phyloP scores from a whole-genome alignment of 805 yeast species.

The Candida golubevii region DNA sequence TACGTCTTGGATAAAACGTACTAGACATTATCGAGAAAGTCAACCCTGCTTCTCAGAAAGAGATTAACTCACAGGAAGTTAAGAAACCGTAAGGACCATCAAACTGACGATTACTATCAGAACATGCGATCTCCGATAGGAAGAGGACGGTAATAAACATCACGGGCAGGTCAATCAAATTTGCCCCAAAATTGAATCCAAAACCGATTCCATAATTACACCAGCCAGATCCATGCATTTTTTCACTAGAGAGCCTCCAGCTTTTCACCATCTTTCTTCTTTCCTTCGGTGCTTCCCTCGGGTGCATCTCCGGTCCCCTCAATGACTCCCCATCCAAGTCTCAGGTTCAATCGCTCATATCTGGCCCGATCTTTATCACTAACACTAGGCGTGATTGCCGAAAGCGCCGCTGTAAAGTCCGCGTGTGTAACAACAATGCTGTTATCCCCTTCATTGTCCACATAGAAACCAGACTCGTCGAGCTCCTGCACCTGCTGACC shows the following conservation, averaged over 20 bases:
- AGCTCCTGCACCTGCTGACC: slow-evolving; percentile 37
- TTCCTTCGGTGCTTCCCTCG: not conserved
- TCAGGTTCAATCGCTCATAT: slow-evolving; percentile 68
- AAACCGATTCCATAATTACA: no score
- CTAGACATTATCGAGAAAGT: no score
- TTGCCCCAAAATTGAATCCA: no score
- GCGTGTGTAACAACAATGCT: slow-evolving; percentile 51
- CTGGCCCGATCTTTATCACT: slow-evolving; percentile 76
- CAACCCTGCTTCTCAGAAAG: no score
- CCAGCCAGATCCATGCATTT: no score
- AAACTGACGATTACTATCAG: no score
- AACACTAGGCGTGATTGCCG: slow-evolving; percentile 82
- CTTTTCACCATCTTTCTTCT: not conserved
- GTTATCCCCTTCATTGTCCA: slow-evolving; percentile 27
- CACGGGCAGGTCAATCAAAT: no score
- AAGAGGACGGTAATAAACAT: no score
- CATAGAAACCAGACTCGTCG: slow-evolving; percentile 35
- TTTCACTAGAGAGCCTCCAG: not conserved
- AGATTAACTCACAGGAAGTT: no score
- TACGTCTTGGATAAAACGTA: no score
- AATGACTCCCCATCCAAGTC: slow-evolving; percentile 65
- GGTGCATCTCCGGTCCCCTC: not conserved
- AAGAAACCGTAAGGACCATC: no score
- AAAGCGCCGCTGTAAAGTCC: slow-evolving; percentile 71
- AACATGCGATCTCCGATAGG: no score